phyloP scores from a whole-genome alignment of 2,329 filamentous ascomycete genomes.

The Ceratocystis huliohia region DNA sequence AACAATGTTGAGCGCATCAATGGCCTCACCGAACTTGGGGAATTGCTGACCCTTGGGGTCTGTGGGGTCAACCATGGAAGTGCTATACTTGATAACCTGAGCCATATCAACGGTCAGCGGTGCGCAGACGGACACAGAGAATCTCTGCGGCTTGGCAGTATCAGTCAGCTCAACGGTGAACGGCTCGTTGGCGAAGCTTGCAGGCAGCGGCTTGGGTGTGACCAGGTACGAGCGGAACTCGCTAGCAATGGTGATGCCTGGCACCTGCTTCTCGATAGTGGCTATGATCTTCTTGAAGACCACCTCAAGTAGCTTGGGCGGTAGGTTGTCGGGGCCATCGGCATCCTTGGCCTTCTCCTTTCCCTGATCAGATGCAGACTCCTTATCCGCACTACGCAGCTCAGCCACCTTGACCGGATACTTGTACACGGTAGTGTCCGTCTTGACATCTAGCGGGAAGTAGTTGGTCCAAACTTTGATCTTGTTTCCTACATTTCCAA shows the following conservation, averaged over 20 bases:
- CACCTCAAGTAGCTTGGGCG: slow-evolving; percentile 33
- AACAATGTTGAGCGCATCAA: slow-evolving; percentile 42
- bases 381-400: slow-evolving; percentile 16
- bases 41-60: slow-evolving; percentile 28
- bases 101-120: slow-evolving; percentile 28
- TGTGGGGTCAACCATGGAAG: slow-evolving; percentile 31
- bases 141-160: slow-evolving; percentile 31
- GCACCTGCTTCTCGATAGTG: slow-evolving; percentile 27
- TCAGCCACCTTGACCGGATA: slow-evolving; percentile 35
- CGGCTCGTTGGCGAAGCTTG: background rate
- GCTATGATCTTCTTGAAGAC: slow-evolving; percentile 32
- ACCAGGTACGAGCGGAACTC: slow-evolving; percentile 40
- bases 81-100: slow-evolving; percentile 35
- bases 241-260: slow-evolving; percentile 30
- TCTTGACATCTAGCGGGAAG: slow-evolving; percentile 34
- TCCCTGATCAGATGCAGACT: slow-evolving; percentile 6
- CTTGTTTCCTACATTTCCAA: slow-evolving; percentile 32
- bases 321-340: slow-evolving; percentile 24
- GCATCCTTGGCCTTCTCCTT: slow-evolving; percentile 16
- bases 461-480: slow-evolving; percentile 44
- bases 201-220: slow-evolving; percentile 13
- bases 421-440: slow-evolving; percentile 30
- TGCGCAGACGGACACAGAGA: slow-evolving; percentile 31
- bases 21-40: slow-evolving; percentile 37
- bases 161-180: slow-evolving; percentile 16